phyloP scores from a whole-genome alignment of 306 rosid genomes.

The Casuarina equisetifolia region DNA sequence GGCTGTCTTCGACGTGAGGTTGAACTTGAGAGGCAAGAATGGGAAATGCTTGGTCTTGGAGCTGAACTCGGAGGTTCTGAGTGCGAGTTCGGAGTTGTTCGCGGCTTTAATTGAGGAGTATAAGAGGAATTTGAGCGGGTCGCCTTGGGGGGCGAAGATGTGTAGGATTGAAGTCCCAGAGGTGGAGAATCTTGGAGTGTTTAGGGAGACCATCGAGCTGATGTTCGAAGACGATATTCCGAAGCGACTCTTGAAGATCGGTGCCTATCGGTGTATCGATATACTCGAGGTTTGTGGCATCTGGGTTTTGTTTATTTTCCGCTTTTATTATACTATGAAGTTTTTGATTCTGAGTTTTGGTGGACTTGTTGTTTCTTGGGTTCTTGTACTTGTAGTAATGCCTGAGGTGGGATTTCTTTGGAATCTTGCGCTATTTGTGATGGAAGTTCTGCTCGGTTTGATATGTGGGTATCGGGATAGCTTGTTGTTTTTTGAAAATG shows the following conservation, averaged over 20 bases:
- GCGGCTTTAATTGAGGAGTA: constrained; percentile 59
- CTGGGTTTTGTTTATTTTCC: background rate
- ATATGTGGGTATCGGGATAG: background rate
- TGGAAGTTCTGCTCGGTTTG: too few relatives aligned
- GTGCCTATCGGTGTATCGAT: constrained; percentile 74
- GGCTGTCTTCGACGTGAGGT: constrained; percentile 61
- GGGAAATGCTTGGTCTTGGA: constrained; percentile 80
- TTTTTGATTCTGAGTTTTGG: background rate
- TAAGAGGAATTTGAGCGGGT: constrained; percentile 31
- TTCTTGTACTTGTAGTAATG: background rate
- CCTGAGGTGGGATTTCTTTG: background rate
- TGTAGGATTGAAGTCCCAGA: constrained; percentile 87
- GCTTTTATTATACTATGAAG: background rate
- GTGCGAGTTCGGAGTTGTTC: constrained; percentile 76
- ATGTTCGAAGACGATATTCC: constrained; percentile 80
- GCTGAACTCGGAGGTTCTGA: constrained; percentile 61
- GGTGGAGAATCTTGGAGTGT: constrained; percentile 72
- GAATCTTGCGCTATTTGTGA: background rate
- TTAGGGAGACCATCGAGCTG: constrained; percentile 71
- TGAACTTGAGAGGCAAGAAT: constrained; percentile 78
- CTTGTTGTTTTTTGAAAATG: background rate
- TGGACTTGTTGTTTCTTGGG: background rate
- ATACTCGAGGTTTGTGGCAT: constrained; percentile 68
- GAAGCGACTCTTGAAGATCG: constrained; percentile 54
- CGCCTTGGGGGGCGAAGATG: constrained; percentile 45